These are phyloP conservation scores for Hypoxylon fragiforme DNA, from an alignment of 495 filamentous ascomycete species.

Conservation along the genomic window DNA sequence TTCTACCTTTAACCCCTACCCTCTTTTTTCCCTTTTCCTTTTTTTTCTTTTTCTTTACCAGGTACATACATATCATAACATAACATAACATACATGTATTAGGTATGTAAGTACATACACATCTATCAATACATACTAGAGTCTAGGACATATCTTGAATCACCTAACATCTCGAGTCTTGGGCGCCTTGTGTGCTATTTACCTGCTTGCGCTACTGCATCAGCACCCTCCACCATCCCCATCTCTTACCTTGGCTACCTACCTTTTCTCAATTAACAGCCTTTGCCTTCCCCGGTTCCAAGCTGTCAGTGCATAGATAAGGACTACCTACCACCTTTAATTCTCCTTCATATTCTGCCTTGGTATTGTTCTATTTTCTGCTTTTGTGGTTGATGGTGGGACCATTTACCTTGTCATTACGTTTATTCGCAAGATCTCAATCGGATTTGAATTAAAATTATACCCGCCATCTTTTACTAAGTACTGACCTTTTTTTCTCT, in stretches of 20 bases:
- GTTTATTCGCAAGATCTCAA: conserved; percentile 8
- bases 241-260: neutral
- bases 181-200: neutral
- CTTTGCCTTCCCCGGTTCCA: neutral
- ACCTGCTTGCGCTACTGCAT: conserved; percentile 25
- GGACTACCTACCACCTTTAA: conserved; percentile 2
- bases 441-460: conserved; percentile 7
- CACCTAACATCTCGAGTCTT: too few species aligned
- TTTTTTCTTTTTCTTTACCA: neutral
- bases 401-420: conserved; percentile 1
- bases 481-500: conserved; percentile 20
- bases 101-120: too few species aligned
- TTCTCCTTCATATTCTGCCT: conserved; percentile 2
- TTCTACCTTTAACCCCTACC: neutral
- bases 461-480: too few species aligned
- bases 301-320: conserved; percentile 12
- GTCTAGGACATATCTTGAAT: too few species aligned
- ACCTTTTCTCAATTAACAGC: conserved; percentile 5
- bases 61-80: neutral
- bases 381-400: neutral
- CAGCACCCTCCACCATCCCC: conserved; percentile 14
- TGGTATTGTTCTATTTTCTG: conserved; percentile 1
- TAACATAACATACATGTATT: too few species aligned
- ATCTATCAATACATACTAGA: too few species aligned
- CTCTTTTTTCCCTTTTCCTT: neutral